Evolutionary conservation across 495 filamentous ascomycete species (phyloP), one percentile per base, ranked within the genome.

Genomic region (Parathielavia appendiculata): DNA sequence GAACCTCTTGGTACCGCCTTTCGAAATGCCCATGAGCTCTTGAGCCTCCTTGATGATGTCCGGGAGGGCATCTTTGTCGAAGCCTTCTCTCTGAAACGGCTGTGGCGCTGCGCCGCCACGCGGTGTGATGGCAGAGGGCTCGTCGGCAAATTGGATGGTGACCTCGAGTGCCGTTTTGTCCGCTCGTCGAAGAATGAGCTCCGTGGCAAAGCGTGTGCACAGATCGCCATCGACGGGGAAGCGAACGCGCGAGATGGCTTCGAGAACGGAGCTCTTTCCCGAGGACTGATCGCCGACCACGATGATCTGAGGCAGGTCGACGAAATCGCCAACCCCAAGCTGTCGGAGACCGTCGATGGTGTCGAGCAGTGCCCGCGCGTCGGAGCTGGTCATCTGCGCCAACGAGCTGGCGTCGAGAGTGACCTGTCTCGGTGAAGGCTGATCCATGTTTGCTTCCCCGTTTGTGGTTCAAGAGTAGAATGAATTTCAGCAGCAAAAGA

Each of bases 231-330:
- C 77, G 7, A 66, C 66, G 0, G 82, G 81, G 58, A 89, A 88
- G 2, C 76, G 71, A 7, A 88, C 75, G 23, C 82, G 79, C 5
- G 83, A 83, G 30, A 89, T 81, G 12, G 83, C 85, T 58, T 88
- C 84, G 0, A 89, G 76, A 4, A 89, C 85, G 2, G 86, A 88
- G 66, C 81, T 85, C 62, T 86, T 87, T 2, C 83, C 83, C 22
- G 76, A 75, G 1, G 80, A 85, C 56, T 86, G 62, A n/a, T 60
- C 57, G 23, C 62, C 62, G 19, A 52, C 48, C 7, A 60, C 57
- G 19, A 64, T 56, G 44, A 60, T 39, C 30, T 60, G 58, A 0
- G 58, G 51, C 3, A 54, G 51, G 12, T 54, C 38, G 51, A 60
- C 58, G n/a, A 50, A 32, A 9, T 60, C 26, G 5, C 43, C 44